phyloP scores from a whole-genome alignment of 2,329 filamentous ascomycete genomes.

The Scortechinia acanthostroma region DNA sequence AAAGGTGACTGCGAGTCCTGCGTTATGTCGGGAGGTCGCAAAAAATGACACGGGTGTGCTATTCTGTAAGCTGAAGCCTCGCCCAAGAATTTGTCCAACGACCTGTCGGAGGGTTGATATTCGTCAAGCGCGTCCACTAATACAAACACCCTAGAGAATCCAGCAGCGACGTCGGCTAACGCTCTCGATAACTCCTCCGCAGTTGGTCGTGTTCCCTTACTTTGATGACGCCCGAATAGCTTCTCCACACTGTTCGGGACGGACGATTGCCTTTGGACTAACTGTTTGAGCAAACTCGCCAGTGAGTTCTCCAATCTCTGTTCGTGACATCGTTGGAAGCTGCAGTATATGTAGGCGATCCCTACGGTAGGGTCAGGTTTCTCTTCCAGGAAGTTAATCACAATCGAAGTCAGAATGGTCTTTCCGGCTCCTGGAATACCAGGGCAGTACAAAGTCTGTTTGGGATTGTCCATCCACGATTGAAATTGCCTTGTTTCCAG shows the following conservation, averaged over 20 bases:
- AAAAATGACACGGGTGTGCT: too few relatives aligned
- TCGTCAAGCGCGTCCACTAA: neutral
- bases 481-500: slow-evolving; percentile 5
- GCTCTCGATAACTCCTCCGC: slow-evolving; percentile 10
- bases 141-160: slow-evolving; percentile 1
- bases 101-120: too few relatives aligned
- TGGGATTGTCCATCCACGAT: slow-evolving; percentile 2
- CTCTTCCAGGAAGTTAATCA: neutral
- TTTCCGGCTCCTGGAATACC: slow-evolving; percentile 6
- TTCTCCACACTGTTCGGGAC: neutral
- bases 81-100: neutral
- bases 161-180: neutral
- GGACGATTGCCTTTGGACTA: neutral
- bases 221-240: neutral
- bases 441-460: slow-evolving; percentile 9
- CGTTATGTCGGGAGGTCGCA: slow-evolving; percentile 21
- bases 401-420: neutral
- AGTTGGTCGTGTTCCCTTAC: neutral
- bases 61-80: neutral
- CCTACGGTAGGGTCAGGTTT: neutral
- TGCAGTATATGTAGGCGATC: slow-evolving; percentile 1
- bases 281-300: slow-evolving; percentile 1
- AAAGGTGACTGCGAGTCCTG: too few relatives aligned
- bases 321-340: neutral
- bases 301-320: slow-evolving; percentile 1